These are phyloP conservation scores for Persicaria tinctoria DNA, from an alignment of 148 eudicot species.

Conservation along the genomic window DNA sequence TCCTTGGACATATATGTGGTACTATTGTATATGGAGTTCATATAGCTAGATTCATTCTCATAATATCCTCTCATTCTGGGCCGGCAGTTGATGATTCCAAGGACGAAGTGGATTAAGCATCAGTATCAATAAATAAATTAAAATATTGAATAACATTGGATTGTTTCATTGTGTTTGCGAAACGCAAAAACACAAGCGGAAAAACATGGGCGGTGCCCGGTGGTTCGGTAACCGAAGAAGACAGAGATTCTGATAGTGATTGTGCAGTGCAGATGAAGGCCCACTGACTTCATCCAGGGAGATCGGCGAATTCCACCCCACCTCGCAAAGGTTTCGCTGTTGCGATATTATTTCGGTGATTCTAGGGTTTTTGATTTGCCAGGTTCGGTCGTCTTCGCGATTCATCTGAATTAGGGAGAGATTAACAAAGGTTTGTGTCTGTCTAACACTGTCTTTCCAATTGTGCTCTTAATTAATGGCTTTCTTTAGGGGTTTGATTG, in stretches of 20 bases:
- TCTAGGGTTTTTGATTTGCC: not conserved
- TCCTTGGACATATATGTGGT: too few relatives aligned
- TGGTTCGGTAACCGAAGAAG: too few relatives aligned
- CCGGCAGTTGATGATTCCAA: too few relatives aligned
- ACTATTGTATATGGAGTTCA: too few relatives aligned
- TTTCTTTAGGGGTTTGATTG: not conserved
- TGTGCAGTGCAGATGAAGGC: not conserved
- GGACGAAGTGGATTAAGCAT: too few relatives aligned
- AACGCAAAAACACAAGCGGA: too few relatives aligned
- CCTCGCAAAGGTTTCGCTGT: not conserved
- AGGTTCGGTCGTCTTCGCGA: not conserved
- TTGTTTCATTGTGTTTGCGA: too few relatives aligned
- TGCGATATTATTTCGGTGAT: not conserved
- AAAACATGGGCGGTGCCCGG: too few relatives aligned
- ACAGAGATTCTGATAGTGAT: not conserved
- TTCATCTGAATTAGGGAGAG: not conserved
- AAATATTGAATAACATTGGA: too few relatives aligned
- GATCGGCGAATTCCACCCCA: not conserved
- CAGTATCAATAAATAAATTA: too few relatives aligned
- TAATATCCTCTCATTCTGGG: too few relatives aligned
- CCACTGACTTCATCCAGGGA: not conserved
- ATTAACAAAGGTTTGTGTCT: not conserved
- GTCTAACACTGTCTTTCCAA: not conserved
- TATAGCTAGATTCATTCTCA: too few relatives aligned
- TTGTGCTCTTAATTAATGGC: not conserved